Evolutionary conservation across 2,329 filamentous ascomycete genomes (phyloP), one percentile per base, ranked within the genome.

Genomic region (Pseudocercospora musae): DNA sequence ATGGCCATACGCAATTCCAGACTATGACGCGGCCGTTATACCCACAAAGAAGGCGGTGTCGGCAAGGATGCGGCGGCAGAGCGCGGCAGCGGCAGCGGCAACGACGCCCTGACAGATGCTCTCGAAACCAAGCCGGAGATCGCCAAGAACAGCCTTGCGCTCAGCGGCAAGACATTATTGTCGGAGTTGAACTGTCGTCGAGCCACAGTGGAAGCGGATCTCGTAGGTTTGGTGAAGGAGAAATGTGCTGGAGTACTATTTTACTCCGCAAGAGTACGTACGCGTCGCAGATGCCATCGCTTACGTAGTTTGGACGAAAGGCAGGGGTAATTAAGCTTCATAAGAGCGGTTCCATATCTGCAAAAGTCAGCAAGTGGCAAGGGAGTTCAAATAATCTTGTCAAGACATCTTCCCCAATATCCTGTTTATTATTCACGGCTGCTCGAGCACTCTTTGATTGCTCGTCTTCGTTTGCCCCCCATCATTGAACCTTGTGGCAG

Each of bases 1-100:
- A 21, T 44, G n/a, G 54, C 44, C 42, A 57, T 42, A 52, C 59
- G 53, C 53, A 62, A 57, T 49, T 40, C 59, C 54, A 52, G 54
- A 44, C 42, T 57, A 57, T 62, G 52, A 62, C 59, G 59, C 53
- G 59, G 53, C 59, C 53, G 18, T 23, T n/a, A 27, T 57, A 18
- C 53, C 25, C 37, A 23, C 31, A 50, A 9, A 42, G 49, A 54
- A 40, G 33, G 44, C 58, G 58, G 58, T 60, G 58, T 31, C 23
- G 46, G 25, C 46, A 52, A 50, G 29, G 57, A 42, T 18, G 44
- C 44, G 18, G 44, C 20, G 44, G 44, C 44, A 21, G 44, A 46
- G 42, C 42, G 18, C 20, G 44, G 44, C 44, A 48, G 44, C 20
- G 18, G 40, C 40, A 13, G 15, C 15, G 18, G 44, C 18, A 25